Evolutionary conservation across 179 eudicot species (phyloP).

Genomic region (Spergularia azorica): DNA sequence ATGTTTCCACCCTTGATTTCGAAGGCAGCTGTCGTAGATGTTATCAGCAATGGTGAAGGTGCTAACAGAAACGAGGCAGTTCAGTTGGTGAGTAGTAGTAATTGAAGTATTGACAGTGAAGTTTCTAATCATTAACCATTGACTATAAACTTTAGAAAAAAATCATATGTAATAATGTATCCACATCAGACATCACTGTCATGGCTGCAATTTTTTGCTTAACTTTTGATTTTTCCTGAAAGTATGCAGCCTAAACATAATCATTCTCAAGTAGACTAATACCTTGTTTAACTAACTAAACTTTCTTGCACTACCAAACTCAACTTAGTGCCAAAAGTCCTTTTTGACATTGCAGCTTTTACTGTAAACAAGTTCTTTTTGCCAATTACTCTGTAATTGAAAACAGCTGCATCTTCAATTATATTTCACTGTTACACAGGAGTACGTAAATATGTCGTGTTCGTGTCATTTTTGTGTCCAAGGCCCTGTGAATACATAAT

Average conservation of each 20-base stretch:
- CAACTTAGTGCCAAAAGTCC: neutral
- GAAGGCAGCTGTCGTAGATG: constrained; percentile 80
- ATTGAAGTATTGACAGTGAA: neutral
- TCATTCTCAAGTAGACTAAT: constrained; percentile 30
- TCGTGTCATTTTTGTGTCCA: too few relatives aligned
- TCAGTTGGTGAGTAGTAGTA: constrained; percentile 63
- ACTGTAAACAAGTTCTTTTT: too few relatives aligned
- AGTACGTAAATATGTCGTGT: neutral
- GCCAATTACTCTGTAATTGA: constrained; percentile 25
- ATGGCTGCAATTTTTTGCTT: constrained; percentile 5
- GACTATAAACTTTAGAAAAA: constrained; percentile 14
- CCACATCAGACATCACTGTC: constrained; percentile 18
- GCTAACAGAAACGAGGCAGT: constrained; percentile 62
- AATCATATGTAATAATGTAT: constrained; percentile 12
- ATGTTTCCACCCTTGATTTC: constrained; percentile 89
- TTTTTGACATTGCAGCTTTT: constrained; percentile 22
- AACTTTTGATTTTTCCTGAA: constrained; percentile 9
- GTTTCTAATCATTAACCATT: constrained; percentile 20
- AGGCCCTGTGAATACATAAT: too few relatives aligned
- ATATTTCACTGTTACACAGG: too few relatives aligned
- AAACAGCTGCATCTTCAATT: neutral
- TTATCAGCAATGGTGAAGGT: constrained; percentile 72
- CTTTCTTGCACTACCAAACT: constrained; percentile 23
- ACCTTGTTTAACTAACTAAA: constrained; percentile 11
- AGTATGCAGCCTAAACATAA: constrained; percentile 22